These are phyloP conservation scores for Mallotus repandus DNA, from an alignment of 441 rosid species.

Conservation along the genomic window DNA sequence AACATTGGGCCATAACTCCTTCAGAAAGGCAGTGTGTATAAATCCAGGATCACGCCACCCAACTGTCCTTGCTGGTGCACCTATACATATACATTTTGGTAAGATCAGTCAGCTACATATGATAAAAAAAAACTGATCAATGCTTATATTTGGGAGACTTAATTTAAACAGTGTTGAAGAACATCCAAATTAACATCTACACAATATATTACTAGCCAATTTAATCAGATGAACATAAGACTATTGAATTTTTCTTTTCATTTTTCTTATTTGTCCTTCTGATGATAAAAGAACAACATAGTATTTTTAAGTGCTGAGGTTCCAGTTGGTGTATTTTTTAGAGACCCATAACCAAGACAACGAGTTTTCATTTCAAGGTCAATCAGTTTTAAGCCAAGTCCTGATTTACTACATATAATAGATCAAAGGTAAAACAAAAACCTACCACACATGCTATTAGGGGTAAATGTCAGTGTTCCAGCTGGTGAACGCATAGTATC, in stretches of 20 bases:
- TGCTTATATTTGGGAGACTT: background rate
- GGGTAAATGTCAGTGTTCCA: constrained; percentile 65
- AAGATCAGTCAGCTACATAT: constrained; percentile 4
- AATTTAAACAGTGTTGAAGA: background rate
- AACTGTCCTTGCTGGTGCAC: constrained; percentile 83
- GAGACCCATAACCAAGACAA: constrained; percentile 13
- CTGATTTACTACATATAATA: background rate
- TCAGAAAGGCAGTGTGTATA: constrained; percentile 75
- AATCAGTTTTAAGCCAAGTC: background rate
- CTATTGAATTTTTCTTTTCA: background rate
- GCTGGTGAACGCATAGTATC: constrained; percentile 55
- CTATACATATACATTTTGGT: constrained; percentile 27
- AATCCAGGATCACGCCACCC: constrained; percentile 98
- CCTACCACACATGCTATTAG: constrained; percentile 73
- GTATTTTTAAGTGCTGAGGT: background rate
- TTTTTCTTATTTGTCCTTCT: background rate
- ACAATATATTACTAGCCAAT: background rate
- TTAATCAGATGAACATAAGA: background rate
- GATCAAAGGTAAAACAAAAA: constrained; percentile 13
- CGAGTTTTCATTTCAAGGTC: background rate
- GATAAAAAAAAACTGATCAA: background rate
- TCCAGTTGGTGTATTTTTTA: background rate
- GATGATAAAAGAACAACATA: background rate
- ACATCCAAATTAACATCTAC: background rate
- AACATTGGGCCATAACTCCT: constrained; percentile 71